phyloP scores from a whole-genome alignment of 495 filamentous ascomycete species.

The Melanomma pulvis-pyrius region DNA sequence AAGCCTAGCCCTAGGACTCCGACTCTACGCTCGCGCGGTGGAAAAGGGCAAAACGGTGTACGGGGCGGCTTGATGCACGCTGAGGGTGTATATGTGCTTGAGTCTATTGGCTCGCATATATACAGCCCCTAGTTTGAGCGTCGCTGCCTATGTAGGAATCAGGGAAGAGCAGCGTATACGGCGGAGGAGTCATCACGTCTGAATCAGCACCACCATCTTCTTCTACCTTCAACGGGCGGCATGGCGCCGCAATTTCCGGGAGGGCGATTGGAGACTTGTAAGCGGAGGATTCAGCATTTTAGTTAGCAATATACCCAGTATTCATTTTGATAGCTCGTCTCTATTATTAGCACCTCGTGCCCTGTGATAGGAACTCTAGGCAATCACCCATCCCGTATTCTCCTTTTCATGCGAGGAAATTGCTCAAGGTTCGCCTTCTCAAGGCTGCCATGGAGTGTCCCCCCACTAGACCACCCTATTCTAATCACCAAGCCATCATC shows the following conservation, averaged over 20 bases:
- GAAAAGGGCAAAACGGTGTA: conserved; percentile 33
- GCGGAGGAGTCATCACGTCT: conserved; percentile 34
- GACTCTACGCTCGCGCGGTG: conserved; percentile 32
- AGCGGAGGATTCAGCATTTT: not conserved
- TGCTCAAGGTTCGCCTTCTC: not conserved
- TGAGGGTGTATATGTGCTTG: conserved; percentile 19
- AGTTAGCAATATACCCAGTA: conserved; percentile 15
- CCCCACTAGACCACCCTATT: not conserved
- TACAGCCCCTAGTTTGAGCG: conserved; percentile 28
- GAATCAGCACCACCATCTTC: conserved; percentile 19
- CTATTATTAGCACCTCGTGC: not conserved
- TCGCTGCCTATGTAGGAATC: conserved; percentile 34
- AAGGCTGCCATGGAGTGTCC: not conserved
- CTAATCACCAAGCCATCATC: no score
- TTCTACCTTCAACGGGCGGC: conserved; percentile 38
- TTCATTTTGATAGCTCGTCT: not conserved
- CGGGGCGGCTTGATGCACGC: conserved; percentile 39
- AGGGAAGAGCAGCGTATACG: conserved; percentile 29
- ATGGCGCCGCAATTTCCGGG: conserved; percentile 32
- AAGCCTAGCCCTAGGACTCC: conserved; percentile 37
- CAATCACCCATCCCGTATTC: not conserved
- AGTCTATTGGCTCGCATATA: conserved; percentile 33
- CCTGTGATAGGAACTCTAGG: not conserved
- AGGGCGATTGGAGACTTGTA: conserved; percentile 32
- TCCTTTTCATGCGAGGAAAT: not conserved